Conservation (phyloP, 257 asterid genomes). For the Solanum commersonii region DNA sequence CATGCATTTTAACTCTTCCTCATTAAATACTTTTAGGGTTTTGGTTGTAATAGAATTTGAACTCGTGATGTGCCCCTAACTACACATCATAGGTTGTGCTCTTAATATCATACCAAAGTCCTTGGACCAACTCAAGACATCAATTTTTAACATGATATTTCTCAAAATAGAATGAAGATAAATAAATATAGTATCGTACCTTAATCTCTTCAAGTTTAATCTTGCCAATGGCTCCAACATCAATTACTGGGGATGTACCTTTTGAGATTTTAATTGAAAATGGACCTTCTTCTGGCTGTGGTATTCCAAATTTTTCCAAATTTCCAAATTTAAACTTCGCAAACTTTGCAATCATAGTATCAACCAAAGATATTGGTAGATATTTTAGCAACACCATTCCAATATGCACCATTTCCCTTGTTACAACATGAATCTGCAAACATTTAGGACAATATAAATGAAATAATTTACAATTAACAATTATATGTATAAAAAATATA, state of each 20-base stretch:
- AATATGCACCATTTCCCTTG: slow-evolving; percentile 16
- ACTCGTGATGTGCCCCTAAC: not conserved
- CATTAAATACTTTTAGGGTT: not conserved
- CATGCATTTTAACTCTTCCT: not conserved
- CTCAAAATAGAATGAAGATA: not conserved
- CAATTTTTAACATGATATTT: not conserved
- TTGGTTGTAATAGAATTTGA: not conserved
- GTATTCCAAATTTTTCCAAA: slow-evolving; percentile 20
- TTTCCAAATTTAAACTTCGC: slow-evolving; percentile 15
- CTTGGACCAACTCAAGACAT: not conserved
- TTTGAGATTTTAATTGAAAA: slow-evolving; percentile 14
- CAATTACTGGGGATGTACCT: slow-evolving; percentile 39
- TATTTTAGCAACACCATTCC: slow-evolving; percentile 32
- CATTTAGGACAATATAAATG: not conserved
- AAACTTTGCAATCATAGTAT: slow-evolving; percentile 3
- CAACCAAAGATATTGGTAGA: slow-evolving; percentile 16
- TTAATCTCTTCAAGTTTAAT: slow-evolving; percentile 24
- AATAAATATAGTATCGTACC: not conserved
- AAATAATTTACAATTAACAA: not conserved
- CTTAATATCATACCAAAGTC: not conserved
- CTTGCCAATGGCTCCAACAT: not conserved
- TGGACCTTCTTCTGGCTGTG: slow-evolving; percentile 21
- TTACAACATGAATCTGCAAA: slow-evolving; percentile 36
- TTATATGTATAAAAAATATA: too few relatives aligned
- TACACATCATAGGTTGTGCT: not conserved